Percentiles rank a stretch among this genome's conserved stretches.
Conservation (phyloP, 495 filamentous ascomycete genomes). For the Penicillium maclennaniae region DNA sequence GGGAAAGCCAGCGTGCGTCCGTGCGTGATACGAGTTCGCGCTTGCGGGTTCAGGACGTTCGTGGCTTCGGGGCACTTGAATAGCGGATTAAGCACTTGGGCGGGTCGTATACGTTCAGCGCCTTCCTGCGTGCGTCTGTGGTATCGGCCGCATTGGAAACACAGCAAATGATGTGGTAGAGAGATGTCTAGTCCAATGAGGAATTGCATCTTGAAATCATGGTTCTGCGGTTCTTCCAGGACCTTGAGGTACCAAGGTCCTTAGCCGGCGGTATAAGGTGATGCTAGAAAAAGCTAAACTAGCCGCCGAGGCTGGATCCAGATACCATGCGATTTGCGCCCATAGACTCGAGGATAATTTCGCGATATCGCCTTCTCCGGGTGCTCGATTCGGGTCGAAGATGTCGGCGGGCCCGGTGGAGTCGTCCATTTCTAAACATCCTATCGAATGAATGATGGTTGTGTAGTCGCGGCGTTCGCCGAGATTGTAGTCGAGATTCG, state of each 20-base stretch:
- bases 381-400: conserved; percentile 25
- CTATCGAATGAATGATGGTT: conserved; percentile 44
- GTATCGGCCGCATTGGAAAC: conserved; percentile 51
- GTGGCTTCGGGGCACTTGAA: conserved; percentile 47
- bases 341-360: conserved; percentile 44
- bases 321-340: conserved; percentile 35
- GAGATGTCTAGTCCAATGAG: conserved; percentile 41
- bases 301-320: conserved; percentile 43
- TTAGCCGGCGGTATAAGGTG: conserved; percentile 38
- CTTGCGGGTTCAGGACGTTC: conserved; percentile 37
- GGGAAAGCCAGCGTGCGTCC: conserved; percentile 49
- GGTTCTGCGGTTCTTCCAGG: conserved; percentile 37
- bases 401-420: conserved; percentile 13
- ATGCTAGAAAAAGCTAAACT: conserved; percentile 46
- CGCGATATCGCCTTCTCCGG: conserved; percentile 42
- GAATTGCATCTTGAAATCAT: conserved; percentile 41
- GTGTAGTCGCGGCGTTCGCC: conserved; percentile 49
- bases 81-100: conserved; percentile 48
- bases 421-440: conserved; percentile 34
- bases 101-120: conserved; percentile 45
- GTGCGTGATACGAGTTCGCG: conserved; percentile 49
- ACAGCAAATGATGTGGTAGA: conserved; percentile 52
- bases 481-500: conserved; percentile 41
- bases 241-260: conserved; percentile 29
- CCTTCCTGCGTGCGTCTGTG: conserved; percentile 49